Evolutionary conservation across 768 basidiomycete species (phyloP).

Genomic region (Tephrocybe sp.): DNA sequence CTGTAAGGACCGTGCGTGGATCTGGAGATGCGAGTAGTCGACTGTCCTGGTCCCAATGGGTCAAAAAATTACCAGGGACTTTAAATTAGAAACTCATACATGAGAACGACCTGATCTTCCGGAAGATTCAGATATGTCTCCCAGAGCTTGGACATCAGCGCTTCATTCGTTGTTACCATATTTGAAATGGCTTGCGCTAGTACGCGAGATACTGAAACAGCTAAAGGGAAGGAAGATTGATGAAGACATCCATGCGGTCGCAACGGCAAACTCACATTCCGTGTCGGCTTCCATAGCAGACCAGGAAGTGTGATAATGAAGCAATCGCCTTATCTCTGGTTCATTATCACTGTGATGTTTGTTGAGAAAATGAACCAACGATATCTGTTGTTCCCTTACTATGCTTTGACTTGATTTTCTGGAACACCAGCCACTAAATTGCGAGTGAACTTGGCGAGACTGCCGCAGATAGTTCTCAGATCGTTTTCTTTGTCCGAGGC

Average conservation of each 20-base stretch:
- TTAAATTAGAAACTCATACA: conserved; percentile 45
- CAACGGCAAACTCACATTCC: conserved; percentile 40
- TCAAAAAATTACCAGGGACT: conserved; percentile 12
- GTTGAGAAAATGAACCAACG: conserved; percentile 4
- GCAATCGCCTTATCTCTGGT: conserved; percentile 58
- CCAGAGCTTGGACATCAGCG: conserved; percentile 58
- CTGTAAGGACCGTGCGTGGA: conserved; percentile 52
- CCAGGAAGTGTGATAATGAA: conserved; percentile 80
- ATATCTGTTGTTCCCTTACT: conserved; percentile 45
- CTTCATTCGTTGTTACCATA: conserved; percentile 71
- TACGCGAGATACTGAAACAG: conserved; percentile 58
- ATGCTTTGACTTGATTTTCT: conserved; percentile 67
- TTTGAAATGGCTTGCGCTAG: conserved; percentile 82
- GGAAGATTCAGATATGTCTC: conserved; percentile 60
- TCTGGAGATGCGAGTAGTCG: conserved; percentile 67
- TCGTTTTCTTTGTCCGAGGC: conserved; percentile 27
- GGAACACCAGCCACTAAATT: conserved; percentile 79
- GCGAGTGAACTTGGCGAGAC: conserved; percentile 74
- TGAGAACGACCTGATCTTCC: conserved; percentile 71
- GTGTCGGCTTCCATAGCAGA: conserved; percentile 54
- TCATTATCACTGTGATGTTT: conserved; percentile 58
- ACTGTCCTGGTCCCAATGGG: conserved; percentile 30
- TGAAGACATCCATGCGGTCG: background rate
- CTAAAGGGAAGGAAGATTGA: conserved; percentile 33
- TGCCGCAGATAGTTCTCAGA: conserved; percentile 40